Percentiles rank a stretch among this genome's conserved stretches.
phyloP scores from a whole-genome alignment of 2,329 filamentous ascomycete species.

The Alternaria arbusti region DNA sequence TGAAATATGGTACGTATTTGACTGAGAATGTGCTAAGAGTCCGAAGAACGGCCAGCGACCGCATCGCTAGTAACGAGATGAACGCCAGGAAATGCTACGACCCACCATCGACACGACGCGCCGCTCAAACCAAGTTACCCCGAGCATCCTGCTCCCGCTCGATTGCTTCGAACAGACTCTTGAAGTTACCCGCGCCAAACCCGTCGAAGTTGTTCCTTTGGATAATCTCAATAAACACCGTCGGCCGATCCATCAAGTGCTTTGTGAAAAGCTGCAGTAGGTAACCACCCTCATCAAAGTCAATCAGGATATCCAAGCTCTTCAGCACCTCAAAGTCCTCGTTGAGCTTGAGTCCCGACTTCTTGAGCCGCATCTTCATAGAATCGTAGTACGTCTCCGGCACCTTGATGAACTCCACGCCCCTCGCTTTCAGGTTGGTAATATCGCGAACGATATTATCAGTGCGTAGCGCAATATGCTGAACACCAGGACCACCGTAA shows the following conservation, averaged over 20 bases:
- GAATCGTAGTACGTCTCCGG: conserved; percentile 84
- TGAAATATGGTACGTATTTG: neutral
- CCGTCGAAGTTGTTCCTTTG: conserved; percentile 89
- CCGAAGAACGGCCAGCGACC: neutral
- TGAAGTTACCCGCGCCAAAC: conserved; percentile 95
- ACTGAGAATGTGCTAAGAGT: neutral
- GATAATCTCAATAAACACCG: conserved; percentile 96
- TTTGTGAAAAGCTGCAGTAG: conserved; percentile 68
- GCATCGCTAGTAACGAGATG: neutral
- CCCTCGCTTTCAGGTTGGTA: conserved; percentile 78
- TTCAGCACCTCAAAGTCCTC: conserved; percentile 82
- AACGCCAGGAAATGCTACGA: conserved; percentile 12
- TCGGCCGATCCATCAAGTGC: conserved; percentile 92
- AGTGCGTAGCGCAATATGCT: conserved; percentile 90
- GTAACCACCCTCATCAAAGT: conserved; percentile 94
- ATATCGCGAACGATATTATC: conserved; percentile 80
- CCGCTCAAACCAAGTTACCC: conserved; percentile 68
- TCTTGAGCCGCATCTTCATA: conserved; percentile 75
- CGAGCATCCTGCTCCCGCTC: conserved; percentile 88
- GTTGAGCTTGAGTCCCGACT: conserved; percentile 64
- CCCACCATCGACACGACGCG: neutral
- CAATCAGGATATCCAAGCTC: conserved; percentile 84
- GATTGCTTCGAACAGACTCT: conserved; percentile 92
- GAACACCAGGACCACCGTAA: conserved; percentile 87
- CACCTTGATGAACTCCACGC: conserved; percentile 91